Evolutionary conservation across 768 basidiomycete genomes (phyloP).

Genomic region (Mycena chlorophos): DNA sequence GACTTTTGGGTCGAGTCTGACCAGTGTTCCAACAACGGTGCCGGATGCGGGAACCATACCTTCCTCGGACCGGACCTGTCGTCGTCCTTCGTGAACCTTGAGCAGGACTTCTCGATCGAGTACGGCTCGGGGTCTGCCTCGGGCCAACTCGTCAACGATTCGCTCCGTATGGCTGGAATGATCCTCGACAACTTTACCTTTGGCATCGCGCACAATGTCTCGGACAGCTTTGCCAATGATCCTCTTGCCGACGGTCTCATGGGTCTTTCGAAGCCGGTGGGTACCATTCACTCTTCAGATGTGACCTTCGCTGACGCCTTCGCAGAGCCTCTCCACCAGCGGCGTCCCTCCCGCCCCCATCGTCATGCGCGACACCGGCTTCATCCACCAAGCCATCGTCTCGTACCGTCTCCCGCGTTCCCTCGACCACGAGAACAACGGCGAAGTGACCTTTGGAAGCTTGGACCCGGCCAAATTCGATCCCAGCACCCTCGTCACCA

Average conservation of each 20-base stretch:
- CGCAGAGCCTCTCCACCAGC: slow-evolving; percentile 53
- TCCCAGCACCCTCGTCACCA: slow-evolving; percentile 51
- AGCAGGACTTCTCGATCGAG: background rate
- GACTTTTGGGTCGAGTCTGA: slow-evolving; percentile 62
- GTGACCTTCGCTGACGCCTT: background rate
- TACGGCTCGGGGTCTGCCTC: slow-evolving; percentile 31
- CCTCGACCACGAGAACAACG: slow-evolving; percentile 52
- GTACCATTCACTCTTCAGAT: background rate
- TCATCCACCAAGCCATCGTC: slow-evolving; percentile 55
- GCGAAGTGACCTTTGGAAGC: slow-evolving; percentile 77
- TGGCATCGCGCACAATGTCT: slow-evolving; percentile 48
- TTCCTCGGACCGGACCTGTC: slow-evolving; percentile 11
- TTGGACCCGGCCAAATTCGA: slow-evolving; percentile 73
- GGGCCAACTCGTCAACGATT: slow-evolving; percentile 60
- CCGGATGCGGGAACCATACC: slow-evolving; percentile 24
- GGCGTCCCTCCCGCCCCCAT: slow-evolving; percentile 56
- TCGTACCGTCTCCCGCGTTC: slow-evolving; percentile 70
- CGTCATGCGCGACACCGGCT: slow-evolving; percentile 47
- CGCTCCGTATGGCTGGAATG: slow-evolving; percentile 58
- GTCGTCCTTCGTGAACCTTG: slow-evolving; percentile 8
- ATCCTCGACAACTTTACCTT: slow-evolving; percentile 54
- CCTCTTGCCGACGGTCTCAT: slow-evolving; percentile 60
- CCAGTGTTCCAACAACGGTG: slow-evolving; percentile 39
- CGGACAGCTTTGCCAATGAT: slow-evolving; percentile 21
- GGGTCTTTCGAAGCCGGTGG: slow-evolving; percentile 37